phyloP scores from a whole-genome alignment of 768 basidiomycete species.

The Lyophyllum decastes region DNA sequence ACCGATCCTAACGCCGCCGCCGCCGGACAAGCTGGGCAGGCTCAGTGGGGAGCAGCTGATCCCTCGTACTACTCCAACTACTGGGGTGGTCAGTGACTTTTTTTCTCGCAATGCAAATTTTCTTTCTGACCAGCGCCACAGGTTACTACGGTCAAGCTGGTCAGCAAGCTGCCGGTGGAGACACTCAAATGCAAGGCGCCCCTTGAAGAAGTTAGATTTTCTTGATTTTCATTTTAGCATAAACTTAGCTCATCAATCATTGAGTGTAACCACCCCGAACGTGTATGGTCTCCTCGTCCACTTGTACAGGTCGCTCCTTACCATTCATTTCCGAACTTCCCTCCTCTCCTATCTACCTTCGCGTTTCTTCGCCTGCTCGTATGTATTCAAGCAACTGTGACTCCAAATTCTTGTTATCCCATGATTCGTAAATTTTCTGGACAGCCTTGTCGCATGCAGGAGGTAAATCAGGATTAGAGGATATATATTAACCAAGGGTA shows the following conservation, averaged over 20 bases:
- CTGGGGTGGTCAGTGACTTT: constrained; percentile 68
- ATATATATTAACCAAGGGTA: constrained; percentile 34
- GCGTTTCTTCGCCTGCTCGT: constrained; percentile 20
- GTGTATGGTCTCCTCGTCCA: constrained; percentile 7
- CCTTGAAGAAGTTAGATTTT: constrained; percentile 33
- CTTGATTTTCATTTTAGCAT: constrained; percentile 30
- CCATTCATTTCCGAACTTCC: constrained; percentile 16
- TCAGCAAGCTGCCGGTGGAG: constrained; percentile 60
- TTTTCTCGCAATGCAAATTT: neutral
- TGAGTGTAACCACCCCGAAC: constrained; percentile 17
- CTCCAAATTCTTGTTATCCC: constrained; percentile 7
- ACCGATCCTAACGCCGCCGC: constrained; percentile 54
- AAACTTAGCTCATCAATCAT: constrained; percentile 31
- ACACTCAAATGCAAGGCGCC: constrained; percentile 55
- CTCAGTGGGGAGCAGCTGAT: constrained; percentile 77
- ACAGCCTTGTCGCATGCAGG: neutral
- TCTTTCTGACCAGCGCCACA: constrained; percentile 27
- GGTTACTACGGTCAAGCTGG: constrained; percentile 79
- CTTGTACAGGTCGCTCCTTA: constrained; percentile 21
- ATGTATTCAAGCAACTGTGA: constrained; percentile 25
- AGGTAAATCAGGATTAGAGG: constrained; percentile 9
- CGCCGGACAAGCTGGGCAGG: constrained; percentile 62
- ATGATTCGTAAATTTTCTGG: neutral
- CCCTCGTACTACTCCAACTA: constrained; percentile 81
- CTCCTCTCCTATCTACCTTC: constrained; percentile 15